phyloP scores from a whole-genome alignment of 164 flowering plant genomes.

The Macadamia tetraphylla region DNA sequence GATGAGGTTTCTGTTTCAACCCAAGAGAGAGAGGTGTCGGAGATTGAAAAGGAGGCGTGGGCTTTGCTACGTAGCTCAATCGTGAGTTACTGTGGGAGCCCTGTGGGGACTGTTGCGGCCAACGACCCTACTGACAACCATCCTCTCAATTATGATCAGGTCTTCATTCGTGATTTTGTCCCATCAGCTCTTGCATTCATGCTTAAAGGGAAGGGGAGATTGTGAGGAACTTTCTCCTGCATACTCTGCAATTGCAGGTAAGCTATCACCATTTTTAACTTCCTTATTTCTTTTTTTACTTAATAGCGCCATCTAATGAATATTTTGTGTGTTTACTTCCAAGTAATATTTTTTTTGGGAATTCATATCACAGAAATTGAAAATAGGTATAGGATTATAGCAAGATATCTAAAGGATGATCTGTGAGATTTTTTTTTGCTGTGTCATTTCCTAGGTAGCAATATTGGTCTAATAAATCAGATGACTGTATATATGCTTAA shows the following conservation, averaged over 20 bases:
- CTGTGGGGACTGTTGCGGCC: conserved; percentile 96
- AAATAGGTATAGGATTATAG: no score
- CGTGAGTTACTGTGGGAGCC: conserved; percentile 76
- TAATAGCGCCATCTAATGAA: no score
- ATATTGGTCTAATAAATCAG: no score
- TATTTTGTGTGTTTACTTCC: no score
- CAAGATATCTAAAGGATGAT: no score
- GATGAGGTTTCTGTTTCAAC: conserved; percentile 18
- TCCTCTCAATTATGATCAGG: conserved; percentile 90
- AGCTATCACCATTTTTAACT: neutral
- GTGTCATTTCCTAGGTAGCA: no score
- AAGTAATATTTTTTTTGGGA: no score
- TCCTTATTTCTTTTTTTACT: no score
- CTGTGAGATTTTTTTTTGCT: no score
- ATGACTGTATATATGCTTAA: no score
- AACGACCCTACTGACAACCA: conserved; percentile 62
- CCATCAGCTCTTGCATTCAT: conserved; percentile 93
- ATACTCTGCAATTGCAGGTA: conserved; percentile 95
- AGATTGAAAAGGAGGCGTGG: conserved; percentile 85
- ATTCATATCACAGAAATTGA: no score
- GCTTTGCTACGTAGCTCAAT: conserved; percentile 55
- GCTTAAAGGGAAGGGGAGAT: conserved; percentile 89
- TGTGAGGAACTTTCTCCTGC: conserved; percentile 85
- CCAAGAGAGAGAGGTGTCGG: conserved; percentile 37
- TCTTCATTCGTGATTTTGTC: conserved; percentile 90